phyloP scores from a whole-genome alignment of 257 asterid genomes.

The Solanum arcanum region DNA sequence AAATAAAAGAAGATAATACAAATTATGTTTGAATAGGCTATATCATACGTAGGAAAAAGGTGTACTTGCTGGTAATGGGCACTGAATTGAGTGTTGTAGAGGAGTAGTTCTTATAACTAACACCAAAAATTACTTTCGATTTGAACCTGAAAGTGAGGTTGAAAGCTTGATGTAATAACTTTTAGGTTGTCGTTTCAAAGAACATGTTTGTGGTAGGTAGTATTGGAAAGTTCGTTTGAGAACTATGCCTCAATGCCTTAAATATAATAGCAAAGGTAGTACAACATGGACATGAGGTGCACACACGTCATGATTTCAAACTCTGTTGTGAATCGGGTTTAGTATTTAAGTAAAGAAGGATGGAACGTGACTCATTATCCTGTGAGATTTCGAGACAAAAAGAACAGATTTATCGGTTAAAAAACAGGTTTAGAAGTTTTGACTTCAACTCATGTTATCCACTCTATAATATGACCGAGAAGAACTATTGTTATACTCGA shows the following conservation, averaged over 20 bases:
- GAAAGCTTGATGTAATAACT: not conserved
- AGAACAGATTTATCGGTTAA: not conserved
- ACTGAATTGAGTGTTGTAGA: not conserved
- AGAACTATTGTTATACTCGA: not conserved
- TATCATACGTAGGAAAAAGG: too few relatives aligned
- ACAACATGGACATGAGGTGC: not conserved
- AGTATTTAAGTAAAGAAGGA: not conserved
- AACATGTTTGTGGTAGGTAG: not conserved
- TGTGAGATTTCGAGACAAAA: not conserved
- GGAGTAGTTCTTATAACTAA: not conserved
- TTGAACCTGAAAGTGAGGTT: not conserved
- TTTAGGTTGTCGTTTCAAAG: not conserved
- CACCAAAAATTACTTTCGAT: not conserved
- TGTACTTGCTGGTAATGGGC: not conserved
- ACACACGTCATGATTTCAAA: not conserved
- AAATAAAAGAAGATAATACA: not conserved
- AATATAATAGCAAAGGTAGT: not conserved
- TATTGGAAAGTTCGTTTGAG: not conserved
- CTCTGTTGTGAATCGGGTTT: not conserved
- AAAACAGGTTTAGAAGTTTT: not conserved
- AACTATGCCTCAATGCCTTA: not conserved
- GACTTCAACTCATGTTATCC: not conserved
- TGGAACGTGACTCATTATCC: not conserved
- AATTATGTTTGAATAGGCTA: too few relatives aligned
- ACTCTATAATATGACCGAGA: not conserved